phyloP scores from a whole-genome alignment of 1,284 basidiomycete species.

The Leucoagaricus sp. region DNA sequence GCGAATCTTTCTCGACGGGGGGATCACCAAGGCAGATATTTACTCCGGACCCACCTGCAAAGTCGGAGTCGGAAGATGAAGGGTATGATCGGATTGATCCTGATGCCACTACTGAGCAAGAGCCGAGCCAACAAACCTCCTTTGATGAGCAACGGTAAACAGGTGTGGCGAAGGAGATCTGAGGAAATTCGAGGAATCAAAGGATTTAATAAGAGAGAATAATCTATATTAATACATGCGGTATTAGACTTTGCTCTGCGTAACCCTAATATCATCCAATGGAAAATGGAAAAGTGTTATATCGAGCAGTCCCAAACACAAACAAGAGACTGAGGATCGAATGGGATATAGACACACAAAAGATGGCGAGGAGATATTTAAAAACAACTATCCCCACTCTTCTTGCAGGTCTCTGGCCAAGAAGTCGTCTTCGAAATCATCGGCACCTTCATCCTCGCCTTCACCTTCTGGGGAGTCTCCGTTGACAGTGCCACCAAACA shows the following conservation, averaged over 20 bases:
- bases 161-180: not conserved
- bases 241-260: constrained; percentile 5
- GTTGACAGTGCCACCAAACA: constrained; percentile 10
- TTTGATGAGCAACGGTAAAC: no score
- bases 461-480: constrained; percentile 39
- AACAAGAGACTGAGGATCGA: not conserved
- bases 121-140: no score
- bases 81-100: constrained; percentile 9
- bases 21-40: not conserved
- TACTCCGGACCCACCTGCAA: constrained; percentile 9
- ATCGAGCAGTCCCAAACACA: constrained; percentile 10
- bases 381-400: constrained; percentile 58
- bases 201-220: not conserved
- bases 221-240: constrained; percentile 10
- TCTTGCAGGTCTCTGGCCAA: constrained; percentile 72
- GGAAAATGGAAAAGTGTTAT: not conserved
- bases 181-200: not conserved
- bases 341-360: constrained; percentile 1
- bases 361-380: not conserved
- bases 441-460: constrained; percentile 40
- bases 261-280: constrained; percentile 9
- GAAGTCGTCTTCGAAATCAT: constrained; percentile 66
- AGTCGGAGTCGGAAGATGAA: constrained; percentile 11
- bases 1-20: constrained; percentile 33
- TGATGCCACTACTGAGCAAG: no score